Percentiles rank a stretch among this genome's conserved stretches.
Evolutionary conservation across 116 monocot species (phyloP).

Genomic region (Thalassia testudinum): DNA sequence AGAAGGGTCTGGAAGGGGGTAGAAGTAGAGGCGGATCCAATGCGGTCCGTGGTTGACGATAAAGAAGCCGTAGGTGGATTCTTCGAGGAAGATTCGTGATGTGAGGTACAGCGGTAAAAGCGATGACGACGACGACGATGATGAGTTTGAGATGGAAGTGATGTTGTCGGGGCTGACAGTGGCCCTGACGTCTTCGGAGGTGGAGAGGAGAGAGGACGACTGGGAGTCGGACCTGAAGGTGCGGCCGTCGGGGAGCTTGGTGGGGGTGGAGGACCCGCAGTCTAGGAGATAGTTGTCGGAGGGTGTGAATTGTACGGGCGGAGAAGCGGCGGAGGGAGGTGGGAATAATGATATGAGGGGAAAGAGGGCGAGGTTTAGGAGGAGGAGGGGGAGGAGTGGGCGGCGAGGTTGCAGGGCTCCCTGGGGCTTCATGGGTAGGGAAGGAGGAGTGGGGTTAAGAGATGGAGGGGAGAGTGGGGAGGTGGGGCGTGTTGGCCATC

Average conservation of each 20-base stretch:
- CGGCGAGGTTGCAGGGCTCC: too few species aligned
- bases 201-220: conserved; percentile 57
- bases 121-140: conserved; percentile 5
- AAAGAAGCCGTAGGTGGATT: conserved; percentile 57
- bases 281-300: conserved; percentile 54
- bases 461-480: too few species aligned
- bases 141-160: background rate
- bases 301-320: conserved; percentile 25
- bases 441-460: too few species aligned
- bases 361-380: background rate
- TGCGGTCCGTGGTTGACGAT: conserved; percentile 49
- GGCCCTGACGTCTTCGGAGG: conserved; percentile 35
- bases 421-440: too few species aligned
- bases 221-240: conserved; percentile 67
- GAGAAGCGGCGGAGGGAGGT: background rate
- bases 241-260: conserved; percentile 46
- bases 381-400: background rate
- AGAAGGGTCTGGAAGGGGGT: conserved; percentile 24
- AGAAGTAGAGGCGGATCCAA: conserved; percentile 51
- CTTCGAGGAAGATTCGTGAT: conserved; percentile 51
- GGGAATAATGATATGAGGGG: background rate
- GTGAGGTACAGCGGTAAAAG: conserved; percentile 30
- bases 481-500: too few species aligned
- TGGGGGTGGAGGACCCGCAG: conserved; percentile 37
- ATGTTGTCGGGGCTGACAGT: conserved; percentile 4